phyloP scores from a whole-genome alignment of 2,329 filamentous ascomycete species.

The Elsinoe australis region DNA sequence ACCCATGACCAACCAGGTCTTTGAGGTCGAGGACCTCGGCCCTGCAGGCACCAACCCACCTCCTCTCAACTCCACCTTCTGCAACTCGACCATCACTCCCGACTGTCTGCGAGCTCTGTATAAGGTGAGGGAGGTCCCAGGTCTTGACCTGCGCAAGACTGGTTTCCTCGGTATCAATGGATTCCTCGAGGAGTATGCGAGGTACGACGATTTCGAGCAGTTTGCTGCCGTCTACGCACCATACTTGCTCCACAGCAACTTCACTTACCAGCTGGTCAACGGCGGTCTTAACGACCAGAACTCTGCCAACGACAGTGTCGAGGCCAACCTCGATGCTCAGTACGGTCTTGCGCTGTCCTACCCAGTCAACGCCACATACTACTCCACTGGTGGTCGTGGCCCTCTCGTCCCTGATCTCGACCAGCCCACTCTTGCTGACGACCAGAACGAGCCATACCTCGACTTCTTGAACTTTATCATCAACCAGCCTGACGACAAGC shows the following conservation, averaged over 20 bases:
- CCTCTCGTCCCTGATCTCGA: conserved; percentile 43
- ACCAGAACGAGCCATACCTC: conserved; percentile 65
- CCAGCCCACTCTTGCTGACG: conserved; percentile 32
- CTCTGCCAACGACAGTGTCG: conserved; percentile 36
- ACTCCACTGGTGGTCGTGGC: conserved; percentile 50
- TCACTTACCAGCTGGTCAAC: conserved; percentile 50
- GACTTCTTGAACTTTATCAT: conserved; percentile 54
- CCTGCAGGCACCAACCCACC: conserved; percentile 4
- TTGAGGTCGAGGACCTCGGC: conserved; percentile 15
- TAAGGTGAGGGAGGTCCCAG: conserved; percentile 36
- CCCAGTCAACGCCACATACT: conserved; percentile 47
- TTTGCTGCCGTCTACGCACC: conserved; percentile 20
- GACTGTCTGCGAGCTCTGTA: conserved; percentile 46
- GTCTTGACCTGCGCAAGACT: conserved; percentile 15
- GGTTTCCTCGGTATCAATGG: conserved; percentile 33
- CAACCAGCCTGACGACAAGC: conserved; percentile 42
- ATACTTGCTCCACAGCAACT: conserved; percentile 37
- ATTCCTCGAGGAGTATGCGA: conserved; percentile 39
- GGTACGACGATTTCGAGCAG: conserved; percentile 39
- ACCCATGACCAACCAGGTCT: conserved; percentile 37
- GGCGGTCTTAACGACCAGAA: conserved; percentile 45
- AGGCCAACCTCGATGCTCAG: conserved; percentile 58
- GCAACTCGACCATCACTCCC: conserved; percentile 46
- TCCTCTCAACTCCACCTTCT: conserved; percentile 30
- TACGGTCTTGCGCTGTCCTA: conserved; percentile 49